Evolutionary conservation across 1,284 basidiomycete genomes (phyloP), one percentile per base, ranked within the genome.

Genomic region (Puccinia brachypodii): DNA sequence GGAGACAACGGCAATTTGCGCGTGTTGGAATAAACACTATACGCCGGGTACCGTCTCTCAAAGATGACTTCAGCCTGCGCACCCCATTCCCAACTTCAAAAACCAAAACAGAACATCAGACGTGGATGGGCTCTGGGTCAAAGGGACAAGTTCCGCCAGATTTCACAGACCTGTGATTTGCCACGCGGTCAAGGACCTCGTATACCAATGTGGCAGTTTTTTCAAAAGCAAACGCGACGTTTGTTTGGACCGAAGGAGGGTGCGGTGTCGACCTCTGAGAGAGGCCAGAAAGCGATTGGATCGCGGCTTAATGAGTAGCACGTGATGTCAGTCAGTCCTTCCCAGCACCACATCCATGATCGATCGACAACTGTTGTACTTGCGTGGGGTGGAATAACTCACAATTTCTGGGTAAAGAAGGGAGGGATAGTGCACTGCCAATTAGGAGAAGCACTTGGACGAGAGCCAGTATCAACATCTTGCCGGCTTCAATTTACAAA

Each of bases 1-100:
- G 14, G 3, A 44, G 68, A 58, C 38, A 74, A 22, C 2, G 78
- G 78, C n/a, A 81, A 58, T 16, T 58, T 53, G 16, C 38, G 53
- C 4, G 60, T 66, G 9, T 42, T 53, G 16, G 78, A 69, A 28
- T 71, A 81, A n/a, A 81, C 78, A 36, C 78, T 81, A 3, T 72
- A 71, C 16, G 60, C 56, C 3, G 69, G 56, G 33, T 66, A 31
- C 3, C 11, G n/a, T 36, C 56, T 53, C 33, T 81, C 68, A 33
- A 81, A n/a, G 9, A 81, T 81, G 13, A 81, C 68, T 62, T 81
- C 69, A 14, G 56, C 33, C 33, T 73, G 53, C 6, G 78, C 68
- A 22, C 78, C 78, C 47, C 53, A 81, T 73, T 81, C 78, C 78
- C 78, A 81, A 74, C 78, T 81, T 2, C 7, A 19, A 6, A 6